Percentiles rank a stretch among this genome's conserved stretches.
phyloP scores from a whole-genome alignment of 2,329 filamentous ascomycete genomes.

The Curvularia sp. region DNA sequence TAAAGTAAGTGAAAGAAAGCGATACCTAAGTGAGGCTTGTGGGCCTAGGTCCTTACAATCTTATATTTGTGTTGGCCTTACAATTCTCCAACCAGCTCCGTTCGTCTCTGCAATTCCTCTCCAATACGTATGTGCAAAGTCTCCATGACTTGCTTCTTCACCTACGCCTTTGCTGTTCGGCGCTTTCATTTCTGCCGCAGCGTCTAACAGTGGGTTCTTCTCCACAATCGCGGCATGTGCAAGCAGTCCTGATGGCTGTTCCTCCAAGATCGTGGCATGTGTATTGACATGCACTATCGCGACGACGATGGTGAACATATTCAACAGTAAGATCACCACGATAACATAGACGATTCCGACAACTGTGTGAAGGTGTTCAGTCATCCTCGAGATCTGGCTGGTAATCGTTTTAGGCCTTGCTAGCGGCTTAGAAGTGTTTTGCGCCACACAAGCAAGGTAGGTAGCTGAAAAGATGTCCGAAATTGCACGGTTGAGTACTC shows the following conservation, averaged over 20 bases:
- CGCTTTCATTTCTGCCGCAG: not conserved
- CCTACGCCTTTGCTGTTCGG: not conserved
- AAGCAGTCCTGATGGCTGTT: not conserved
- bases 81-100: not conserved
- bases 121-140: not conserved
- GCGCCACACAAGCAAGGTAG: not conserved
- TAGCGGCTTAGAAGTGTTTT: not conserved
- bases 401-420: not conserved
- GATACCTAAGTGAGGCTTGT: too few relatives aligned
- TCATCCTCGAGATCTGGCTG: not conserved
- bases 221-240: not conserved
- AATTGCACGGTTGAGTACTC: not conserved
- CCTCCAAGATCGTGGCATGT: not conserved
- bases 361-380: not conserved
- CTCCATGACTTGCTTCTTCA: not conserved
- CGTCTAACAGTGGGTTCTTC: not conserved
- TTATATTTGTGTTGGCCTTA: not conserved
- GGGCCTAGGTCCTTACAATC: not conserved
- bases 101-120: not conserved
- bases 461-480: not conserved
- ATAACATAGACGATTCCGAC: constrained; percentile 1
- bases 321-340: not conserved
- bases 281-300: not conserved
- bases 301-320: not conserved
- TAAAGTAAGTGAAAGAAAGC: too few relatives aligned